These are phyloP conservation scores for Mortierella sp. DNA, from an alignment of 371 early-diverging fungal genomes.

Conservation along the genomic window DNA sequence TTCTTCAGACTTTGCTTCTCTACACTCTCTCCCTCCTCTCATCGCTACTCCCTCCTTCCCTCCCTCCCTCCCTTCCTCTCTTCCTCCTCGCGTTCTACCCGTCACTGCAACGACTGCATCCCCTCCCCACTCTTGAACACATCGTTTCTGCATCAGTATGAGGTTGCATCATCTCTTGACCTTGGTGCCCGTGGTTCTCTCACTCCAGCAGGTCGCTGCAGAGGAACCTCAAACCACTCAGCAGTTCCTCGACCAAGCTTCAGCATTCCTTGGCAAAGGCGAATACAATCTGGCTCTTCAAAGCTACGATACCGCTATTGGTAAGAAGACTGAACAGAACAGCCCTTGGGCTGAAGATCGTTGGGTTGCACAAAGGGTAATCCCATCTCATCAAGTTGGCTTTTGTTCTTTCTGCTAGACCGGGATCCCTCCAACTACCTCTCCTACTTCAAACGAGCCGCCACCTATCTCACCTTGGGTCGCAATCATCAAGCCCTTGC, in stretches of 20 bases:
- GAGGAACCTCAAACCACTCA: slow-evolving; percentile 62
- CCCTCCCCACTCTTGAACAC: no score
- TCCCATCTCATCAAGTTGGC: neutral
- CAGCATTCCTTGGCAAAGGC: slow-evolving; percentile 63
- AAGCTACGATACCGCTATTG: slow-evolving; percentile 77
- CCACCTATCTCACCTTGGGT: slow-evolving; percentile 83
- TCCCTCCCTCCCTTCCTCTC: no score
- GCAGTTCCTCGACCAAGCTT: slow-evolving; percentile 73
- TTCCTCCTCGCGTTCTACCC: no score
- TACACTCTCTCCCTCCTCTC: no score
- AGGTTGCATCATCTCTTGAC: slow-evolving; percentile 37
- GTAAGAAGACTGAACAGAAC: slow-evolving; percentile 49
- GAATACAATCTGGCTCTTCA: slow-evolving; percentile 73
- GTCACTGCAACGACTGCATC: no score
- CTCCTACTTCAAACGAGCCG: slow-evolving; percentile 86
- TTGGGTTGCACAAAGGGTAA: neutral
- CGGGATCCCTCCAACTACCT: slow-evolving; percentile 83
- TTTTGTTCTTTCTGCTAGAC: slow-evolving; percentile 44
- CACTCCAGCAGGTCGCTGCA: slow-evolving; percentile 33
- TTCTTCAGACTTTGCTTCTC: no score
- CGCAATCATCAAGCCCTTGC: slow-evolving; percentile 74
- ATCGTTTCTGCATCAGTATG: slow-evolving; percentile 1
- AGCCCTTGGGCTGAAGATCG: neutral
- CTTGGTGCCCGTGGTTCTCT: slow-evolving; percentile 36
- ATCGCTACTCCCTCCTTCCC: no score